phyloP scores from a whole-genome alignment of 495 filamentous ascomycete species.

The Xylaria nigripes region DNA sequence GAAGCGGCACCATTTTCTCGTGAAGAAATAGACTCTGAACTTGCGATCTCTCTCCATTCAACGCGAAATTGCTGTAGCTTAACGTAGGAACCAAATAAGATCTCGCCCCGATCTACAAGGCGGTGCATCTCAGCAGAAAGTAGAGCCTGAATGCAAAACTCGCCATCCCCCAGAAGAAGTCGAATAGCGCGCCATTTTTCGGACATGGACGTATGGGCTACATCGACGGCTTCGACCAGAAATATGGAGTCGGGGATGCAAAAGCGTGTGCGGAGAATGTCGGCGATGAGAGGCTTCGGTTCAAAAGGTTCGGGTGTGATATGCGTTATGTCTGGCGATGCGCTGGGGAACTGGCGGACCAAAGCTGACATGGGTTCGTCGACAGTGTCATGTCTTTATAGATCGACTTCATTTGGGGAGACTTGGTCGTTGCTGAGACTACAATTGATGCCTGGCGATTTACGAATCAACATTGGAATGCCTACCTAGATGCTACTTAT shows the following conservation, averaged over 20 bases:
- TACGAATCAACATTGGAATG: no score
- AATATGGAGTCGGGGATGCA: slow-evolving; percentile 36
- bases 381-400: not conserved
- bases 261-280: slow-evolving; percentile 32
- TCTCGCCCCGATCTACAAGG: slow-evolving; percentile 29
- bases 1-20: not conserved
- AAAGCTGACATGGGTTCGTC: slow-evolving; percentile 4
- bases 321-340: slow-evolving; percentile 24
- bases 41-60: slow-evolving; percentile 10
- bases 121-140: slow-evolving; percentile 28
- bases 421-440: no score
- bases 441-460: no score
- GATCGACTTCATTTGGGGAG: not conserved
- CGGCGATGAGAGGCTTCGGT: slow-evolving; percentile 25
- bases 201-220: slow-evolving; percentile 17
- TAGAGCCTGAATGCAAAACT: slow-evolving; percentile 39
- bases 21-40: not conserved
- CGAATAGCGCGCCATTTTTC: slow-evolving; percentile 23
- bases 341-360: not conserved
- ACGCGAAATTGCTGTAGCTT: slow-evolving; percentile 26
- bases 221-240: slow-evolving; percentile 36
- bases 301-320: slow-evolving; percentile 25
- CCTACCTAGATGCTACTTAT: no score
- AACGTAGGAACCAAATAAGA: slow-evolving; percentile 36
- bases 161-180: slow-evolving; percentile 36